Conservation (phyloP, 306 rosid species). For the Datisca glomerata region DNA sequence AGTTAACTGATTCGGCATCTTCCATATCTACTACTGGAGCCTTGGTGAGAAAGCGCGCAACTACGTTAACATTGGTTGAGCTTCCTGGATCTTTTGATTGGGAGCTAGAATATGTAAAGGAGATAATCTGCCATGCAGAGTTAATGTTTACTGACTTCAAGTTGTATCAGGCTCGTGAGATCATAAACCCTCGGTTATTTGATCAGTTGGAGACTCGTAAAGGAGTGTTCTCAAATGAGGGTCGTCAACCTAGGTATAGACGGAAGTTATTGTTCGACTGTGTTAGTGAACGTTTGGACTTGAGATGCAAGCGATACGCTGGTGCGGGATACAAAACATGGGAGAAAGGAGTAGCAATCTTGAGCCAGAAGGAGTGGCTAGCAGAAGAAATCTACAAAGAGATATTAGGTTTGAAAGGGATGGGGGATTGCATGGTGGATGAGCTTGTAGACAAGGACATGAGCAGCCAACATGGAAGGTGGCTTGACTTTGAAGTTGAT, state of each 20-base stretch:
- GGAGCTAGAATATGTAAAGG: conserved; percentile 69
- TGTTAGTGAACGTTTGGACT: conserved; percentile 62
- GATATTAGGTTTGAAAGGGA: conserved; percentile 46
- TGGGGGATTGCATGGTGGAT: conserved; percentile 81
- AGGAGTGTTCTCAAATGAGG: conserved; percentile 19
- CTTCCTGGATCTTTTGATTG: conserved; percentile 26
- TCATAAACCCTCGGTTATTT: conserved; percentile 56
- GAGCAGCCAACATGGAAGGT: conserved; percentile 63
- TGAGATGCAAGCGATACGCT: conserved; percentile 38
- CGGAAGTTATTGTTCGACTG: conserved; percentile 61
- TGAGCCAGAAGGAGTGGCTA: conserved; percentile 55
- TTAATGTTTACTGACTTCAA: conserved; percentile 55
- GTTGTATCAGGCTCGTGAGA: conserved; percentile 34
- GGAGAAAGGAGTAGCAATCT: conserved; percentile 55
- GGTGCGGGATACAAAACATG: conserved; percentile 61
- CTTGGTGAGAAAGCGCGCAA: conserved; percentile 20
- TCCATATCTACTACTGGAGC: conserved; percentile 39
- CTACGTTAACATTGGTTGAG: conserved; percentile 11
- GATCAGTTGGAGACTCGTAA: conserved; percentile 51
- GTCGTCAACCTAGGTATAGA: conserved; percentile 22
- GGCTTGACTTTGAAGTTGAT: conserved; percentile 69
- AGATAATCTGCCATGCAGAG: conserved; percentile 46
- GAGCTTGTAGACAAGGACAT: conserved; percentile 88
- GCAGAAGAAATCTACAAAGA: conserved; percentile 65
- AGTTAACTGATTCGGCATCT: conserved; percentile 81